These are phyloP conservation scores for Acrasis kona DNA, from an alignment of 78 protist genomes.

Conservation along the genomic window DNA sequence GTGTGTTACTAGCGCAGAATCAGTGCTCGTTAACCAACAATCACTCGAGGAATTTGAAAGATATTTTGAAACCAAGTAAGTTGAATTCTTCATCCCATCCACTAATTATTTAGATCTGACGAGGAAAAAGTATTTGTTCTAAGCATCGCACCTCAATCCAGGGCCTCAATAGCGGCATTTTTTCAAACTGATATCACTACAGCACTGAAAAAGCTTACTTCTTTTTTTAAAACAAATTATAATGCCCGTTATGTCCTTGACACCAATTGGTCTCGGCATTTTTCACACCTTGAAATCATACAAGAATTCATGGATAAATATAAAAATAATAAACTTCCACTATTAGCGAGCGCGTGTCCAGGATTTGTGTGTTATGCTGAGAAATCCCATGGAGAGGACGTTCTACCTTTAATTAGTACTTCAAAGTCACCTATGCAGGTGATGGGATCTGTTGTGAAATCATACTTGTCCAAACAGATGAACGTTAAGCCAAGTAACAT, in stretches of 20 bases:
- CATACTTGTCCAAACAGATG: conserved; percentile 16
- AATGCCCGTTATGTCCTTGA: conserved; percentile 47
- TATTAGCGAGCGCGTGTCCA: conserved; percentile 80
- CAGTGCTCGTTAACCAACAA: conserved; percentile 81
- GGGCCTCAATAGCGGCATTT: conserved; percentile 71
- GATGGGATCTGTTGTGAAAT: conserved; percentile 75
- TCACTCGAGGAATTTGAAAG: conserved; percentile 41
- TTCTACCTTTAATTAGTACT: conserved; percentile 64
- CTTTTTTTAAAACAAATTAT: conserved; percentile 8
- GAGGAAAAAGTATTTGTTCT: conserved; percentile 37
- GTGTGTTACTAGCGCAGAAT: conserved; percentile 92
- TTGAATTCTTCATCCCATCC: too few species aligned
- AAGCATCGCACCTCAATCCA: conserved; percentile 67
- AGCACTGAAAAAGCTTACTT: background rate
- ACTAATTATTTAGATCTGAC: too few species aligned
- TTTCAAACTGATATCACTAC: background rate
- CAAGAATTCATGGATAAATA: conserved; percentile 46
- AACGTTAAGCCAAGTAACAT: background rate
- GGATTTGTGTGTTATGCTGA: conserved; percentile 83
- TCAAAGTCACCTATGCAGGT: conserved; percentile 88
- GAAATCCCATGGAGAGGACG: conserved; percentile 66
- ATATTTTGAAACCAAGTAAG: background rate
- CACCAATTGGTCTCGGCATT: conserved; percentile 39
- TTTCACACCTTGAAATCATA: conserved; percentile 52
- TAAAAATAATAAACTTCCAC: conserved; percentile 31